These are phyloP conservation scores for Pelargonium nanum DNA, from an alignment of 345 rosid species.

Conservation along the genomic window DNA sequence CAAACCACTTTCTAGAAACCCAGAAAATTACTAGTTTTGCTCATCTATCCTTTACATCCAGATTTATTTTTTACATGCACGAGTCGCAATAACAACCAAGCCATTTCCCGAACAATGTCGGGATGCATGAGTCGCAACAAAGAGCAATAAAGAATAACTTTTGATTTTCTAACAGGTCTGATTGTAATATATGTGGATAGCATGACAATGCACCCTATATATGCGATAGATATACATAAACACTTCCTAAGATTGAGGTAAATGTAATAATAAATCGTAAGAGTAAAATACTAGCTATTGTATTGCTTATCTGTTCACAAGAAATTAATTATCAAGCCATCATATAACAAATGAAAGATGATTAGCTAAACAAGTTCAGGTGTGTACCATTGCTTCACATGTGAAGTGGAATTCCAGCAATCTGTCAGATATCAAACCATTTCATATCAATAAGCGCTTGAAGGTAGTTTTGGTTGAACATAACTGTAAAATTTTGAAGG, in stretches of 20 bases:
- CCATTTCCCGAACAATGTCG: too few species aligned
- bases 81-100: too few species aligned
- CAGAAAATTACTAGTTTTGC: too few species aligned
- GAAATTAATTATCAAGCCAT: background rate
- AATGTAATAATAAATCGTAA: background rate
- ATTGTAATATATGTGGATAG: background rate
- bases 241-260: background rate
- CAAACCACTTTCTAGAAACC: too few species aligned
- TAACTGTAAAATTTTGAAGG: background rate
- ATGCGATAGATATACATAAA: background rate
- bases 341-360: background rate
- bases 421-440: conserved; percentile 33
- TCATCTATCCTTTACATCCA: too few species aligned
- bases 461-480: background rate
- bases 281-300: background rate
- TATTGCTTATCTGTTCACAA: background rate
- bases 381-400: conserved; percentile 64
- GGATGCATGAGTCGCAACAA: too few species aligned
- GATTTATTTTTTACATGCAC: background rate
- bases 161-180: background rate
- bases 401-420: conserved; percentile 77
- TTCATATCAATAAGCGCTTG: conserved; percentile 3
- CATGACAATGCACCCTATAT: background rate
- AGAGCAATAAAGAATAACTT: background rate
- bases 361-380: conserved; percentile 11